Conservation (phyloP, 2,329 filamentous ascomycete species). For the Sarocladium kiliense region DNA sequence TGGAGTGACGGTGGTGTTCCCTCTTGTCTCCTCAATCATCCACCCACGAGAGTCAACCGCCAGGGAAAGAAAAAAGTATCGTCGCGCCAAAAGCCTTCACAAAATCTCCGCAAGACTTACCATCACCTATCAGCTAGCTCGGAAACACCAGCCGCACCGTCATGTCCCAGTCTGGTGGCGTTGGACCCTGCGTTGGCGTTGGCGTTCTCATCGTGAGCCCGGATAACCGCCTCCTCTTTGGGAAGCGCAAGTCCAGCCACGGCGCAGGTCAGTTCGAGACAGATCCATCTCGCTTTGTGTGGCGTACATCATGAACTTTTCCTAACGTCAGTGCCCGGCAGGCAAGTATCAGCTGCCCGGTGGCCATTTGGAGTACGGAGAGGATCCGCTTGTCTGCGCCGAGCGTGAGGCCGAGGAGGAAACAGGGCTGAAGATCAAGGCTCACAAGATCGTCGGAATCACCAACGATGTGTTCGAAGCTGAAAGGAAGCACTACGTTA, state of each 20-base stretch:
- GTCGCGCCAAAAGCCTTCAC: background rate
- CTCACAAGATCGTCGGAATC: slow-evolving; percentile 48
- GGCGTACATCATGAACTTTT: background rate
- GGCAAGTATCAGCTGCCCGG: slow-evolving; percentile 65
- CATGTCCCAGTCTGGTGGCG: background rate
- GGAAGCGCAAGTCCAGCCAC: slow-evolving; percentile 43
- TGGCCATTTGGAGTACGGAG: slow-evolving; percentile 68
- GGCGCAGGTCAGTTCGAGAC: slow-evolving; percentile 35
- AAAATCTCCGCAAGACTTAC: background rate
- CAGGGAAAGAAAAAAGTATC: background rate
- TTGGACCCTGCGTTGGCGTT: slow-evolving; percentile 40
- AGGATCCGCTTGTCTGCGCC: slow-evolving; percentile 58
- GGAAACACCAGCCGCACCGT: background rate
- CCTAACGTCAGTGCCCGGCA: slow-evolving; percentile 17
- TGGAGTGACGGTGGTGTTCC: background rate
- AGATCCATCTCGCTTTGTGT: background rate
- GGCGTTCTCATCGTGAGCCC: slow-evolving; percentile 38
- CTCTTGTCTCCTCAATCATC: background rate
- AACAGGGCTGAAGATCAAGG: slow-evolving; percentile 54
- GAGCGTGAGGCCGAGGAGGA: slow-evolving; percentile 66
- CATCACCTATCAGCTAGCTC: background rate
- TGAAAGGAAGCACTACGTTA: slow-evolving; percentile 68
- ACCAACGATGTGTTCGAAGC: slow-evolving; percentile 62
- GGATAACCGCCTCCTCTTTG: slow-evolving; percentile 40
- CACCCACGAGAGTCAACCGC: background rate